Percentiles rank a stretch among this genome's conserved stretches.
These are phyloP conservation scores for Peronospora belbahrii DNA, from an alignment of 352 stramenopile species.

Conservation along the genomic window DNA sequence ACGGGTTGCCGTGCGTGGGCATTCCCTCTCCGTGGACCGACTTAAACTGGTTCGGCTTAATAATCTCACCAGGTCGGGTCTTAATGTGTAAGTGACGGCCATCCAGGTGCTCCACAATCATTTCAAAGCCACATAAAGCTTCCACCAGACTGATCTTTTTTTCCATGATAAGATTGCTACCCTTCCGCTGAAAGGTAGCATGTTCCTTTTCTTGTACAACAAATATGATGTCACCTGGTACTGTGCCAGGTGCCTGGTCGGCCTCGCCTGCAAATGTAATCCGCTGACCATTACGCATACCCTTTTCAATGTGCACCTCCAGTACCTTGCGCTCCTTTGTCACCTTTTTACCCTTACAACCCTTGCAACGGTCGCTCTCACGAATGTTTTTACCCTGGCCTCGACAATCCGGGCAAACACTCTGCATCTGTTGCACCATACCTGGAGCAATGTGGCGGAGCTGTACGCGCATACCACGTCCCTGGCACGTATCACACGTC, in stretches of 20 bases:
- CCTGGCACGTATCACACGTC: slow-evolving; percentile 91
- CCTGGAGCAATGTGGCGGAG: slow-evolving; percentile 95
- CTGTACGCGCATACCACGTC: slow-evolving; percentile 92
- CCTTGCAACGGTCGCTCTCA: slow-evolving; percentile 90
- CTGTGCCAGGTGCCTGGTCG: slow-evolving; percentile 91
- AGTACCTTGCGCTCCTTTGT: slow-evolving; percentile 97
- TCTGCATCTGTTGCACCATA: slow-evolving; percentile 98
- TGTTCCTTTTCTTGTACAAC: slow-evolving; percentile 97
- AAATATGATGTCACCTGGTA: slow-evolving; percentile 94
- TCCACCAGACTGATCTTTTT: slow-evolving; percentile 94
- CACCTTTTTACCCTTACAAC: slow-evolving; percentile 91
- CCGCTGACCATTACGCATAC: slow-evolving; percentile 95
- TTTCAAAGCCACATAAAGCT: slow-evolving; percentile 86
- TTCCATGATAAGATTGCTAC: slow-evolving; percentile 93
- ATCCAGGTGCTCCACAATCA: slow-evolving; percentile 91
- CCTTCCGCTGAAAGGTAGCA: slow-evolving; percentile 93
- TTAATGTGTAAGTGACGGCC: slow-evolving; percentile 89
- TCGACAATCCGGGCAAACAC: slow-evolving; percentile 89
- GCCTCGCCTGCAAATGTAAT: slow-evolving; percentile 96
- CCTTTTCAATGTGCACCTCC: slow-evolving; percentile 98
- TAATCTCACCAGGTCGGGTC: slow-evolving; percentile 88
- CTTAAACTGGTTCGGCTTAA: slow-evolving; percentile 91
- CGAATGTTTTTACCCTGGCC: slow-evolving; percentile 92
- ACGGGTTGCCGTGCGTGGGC: slow-evolving; percentile 95
- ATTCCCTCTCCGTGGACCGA: slow-evolving; percentile 95